Percentiles rank a stretch among this genome's conserved stretches.
Conservation (phyloP, 805 yeast species). For the Wickerhamiella azyma region DNA sequence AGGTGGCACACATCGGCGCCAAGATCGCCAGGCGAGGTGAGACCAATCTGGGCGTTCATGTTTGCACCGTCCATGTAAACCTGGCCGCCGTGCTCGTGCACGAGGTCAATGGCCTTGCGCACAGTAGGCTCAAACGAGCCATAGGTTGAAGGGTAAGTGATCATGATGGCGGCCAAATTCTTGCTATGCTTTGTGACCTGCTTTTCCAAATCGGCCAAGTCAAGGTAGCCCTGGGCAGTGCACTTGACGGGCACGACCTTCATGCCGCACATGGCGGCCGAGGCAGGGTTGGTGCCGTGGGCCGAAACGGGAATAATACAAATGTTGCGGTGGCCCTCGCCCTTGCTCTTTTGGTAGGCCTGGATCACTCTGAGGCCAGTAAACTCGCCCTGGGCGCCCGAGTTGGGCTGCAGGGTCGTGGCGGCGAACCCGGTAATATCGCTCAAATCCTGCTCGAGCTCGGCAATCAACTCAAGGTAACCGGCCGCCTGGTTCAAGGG, state of each 20-base stretch:
- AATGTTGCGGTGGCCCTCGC: conserved; percentile 61
- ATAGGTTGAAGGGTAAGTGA: conserved; percentile 94
- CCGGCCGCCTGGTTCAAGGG: conserved; percentile 85
- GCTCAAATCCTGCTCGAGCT: conserved; percentile 71
- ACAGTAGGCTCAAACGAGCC: conserved; percentile 93
- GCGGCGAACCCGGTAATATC: conserved; percentile 89
- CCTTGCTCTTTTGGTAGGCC: conserved; percentile 56
- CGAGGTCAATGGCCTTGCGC: conserved; percentile 67
- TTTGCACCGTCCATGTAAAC: conserved; percentile 98
- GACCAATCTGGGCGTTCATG: conserved; percentile 98
- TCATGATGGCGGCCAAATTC: conserved; percentile 81
- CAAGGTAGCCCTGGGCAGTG: conserved; percentile 71
- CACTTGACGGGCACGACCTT: conserved; percentile 91
- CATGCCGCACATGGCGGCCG: conserved; percentile 94
- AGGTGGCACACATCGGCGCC: conserved; percentile 98
- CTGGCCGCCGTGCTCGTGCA: conserved; percentile 82
- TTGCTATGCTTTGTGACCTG: conserved; percentile 60
- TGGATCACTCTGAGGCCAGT: conserved; percentile 82
- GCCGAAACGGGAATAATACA: conserved; percentile 95
- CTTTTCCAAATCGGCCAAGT: conserved; percentile 54
- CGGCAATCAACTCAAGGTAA: conserved; percentile 57
- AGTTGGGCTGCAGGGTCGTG: conserved; percentile 87
- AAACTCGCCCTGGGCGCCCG: conserved; percentile 98
- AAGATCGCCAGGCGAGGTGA: conserved; percentile 92
- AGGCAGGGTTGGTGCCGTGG: conserved; percentile 97